Percentiles rank a stretch among this genome's conserved stretches.
phyloP scores from a whole-genome alignment of 805 yeast species.

The Teunomyces aglyptinius region DNA sequence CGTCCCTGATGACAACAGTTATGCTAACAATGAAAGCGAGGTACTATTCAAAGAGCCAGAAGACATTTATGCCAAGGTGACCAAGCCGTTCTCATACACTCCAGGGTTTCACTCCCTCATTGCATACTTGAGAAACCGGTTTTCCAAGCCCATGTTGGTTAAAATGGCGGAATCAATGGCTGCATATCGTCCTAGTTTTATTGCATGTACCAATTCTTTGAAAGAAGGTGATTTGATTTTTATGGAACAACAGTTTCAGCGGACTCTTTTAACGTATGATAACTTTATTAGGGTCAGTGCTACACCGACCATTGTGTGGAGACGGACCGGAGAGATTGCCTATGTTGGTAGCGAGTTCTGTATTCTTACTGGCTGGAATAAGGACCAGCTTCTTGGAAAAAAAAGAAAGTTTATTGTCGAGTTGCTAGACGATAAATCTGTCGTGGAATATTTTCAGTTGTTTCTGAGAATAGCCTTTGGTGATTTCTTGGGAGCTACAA shows the following conservation, averaged over 20 bases:
- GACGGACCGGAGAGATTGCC: conserved; percentile 93
- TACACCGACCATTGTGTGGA: conserved; percentile 94
- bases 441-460: conserved; percentile 81
- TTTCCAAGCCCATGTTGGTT: conserved; percentile 66
- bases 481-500: conserved; percentile 81
- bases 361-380: conserved; percentile 85
- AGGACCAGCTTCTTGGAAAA: conserved; percentile 58
- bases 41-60: conserved; percentile 55
- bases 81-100: conserved; percentile 80
- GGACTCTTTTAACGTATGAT: conserved; percentile 86
- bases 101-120: conserved; percentile 85
- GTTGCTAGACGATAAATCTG: conserved; percentile 82
- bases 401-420: conserved; percentile 76
- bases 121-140: conserved; percentile 68
- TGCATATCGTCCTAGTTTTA: conserved; percentile 85
- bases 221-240: conserved; percentile 90
- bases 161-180: conserved; percentile 87
- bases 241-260: conserved; percentile 94
- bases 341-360: conserved; percentile 95
- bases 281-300: conserved; percentile 81
- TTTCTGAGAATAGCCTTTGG: conserved; percentile 87
- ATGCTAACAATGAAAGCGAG: conserved; percentile 17
- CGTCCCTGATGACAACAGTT: conserved; percentile 33
- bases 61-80: conserved; percentile 75
- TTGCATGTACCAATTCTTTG: conserved; percentile 84